These are phyloP conservation scores for Alternaria viburni DNA, from an alignment of 2,329 filamentous ascomycete species.

Conservation along the genomic window DNA sequence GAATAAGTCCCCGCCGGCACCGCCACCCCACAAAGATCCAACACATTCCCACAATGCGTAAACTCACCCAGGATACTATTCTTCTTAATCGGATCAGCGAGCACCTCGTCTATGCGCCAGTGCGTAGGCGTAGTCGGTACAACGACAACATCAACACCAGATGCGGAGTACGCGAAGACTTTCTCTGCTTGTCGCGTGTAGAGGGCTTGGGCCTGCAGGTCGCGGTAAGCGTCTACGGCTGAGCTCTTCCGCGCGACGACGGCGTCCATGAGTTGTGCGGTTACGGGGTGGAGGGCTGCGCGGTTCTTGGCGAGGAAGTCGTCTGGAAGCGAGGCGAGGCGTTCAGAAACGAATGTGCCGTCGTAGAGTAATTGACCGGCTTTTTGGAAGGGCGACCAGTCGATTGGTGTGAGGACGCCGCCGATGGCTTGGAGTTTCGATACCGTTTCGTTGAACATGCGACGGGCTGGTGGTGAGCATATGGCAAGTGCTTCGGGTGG, in stretches of 20 bases:
- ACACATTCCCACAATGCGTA: slow-evolving; percentile 67
- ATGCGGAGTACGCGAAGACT: slow-evolving; percentile 34
- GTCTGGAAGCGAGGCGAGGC: slow-evolving; percentile 52
- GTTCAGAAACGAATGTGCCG: slow-evolving; percentile 64
- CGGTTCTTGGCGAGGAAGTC: slow-evolving; percentile 40
- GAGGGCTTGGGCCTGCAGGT: slow-evolving; percentile 39
- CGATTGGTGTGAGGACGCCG: slow-evolving; percentile 37
- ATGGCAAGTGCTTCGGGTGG: slow-evolving; percentile 51
- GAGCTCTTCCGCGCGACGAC: slow-evolving; percentile 36
- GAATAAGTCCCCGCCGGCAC: slow-evolving; percentile 58
- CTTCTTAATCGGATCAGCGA: slow-evolving; percentile 58
- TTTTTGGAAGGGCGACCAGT: slow-evolving; percentile 55
- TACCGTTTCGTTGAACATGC: slow-evolving; percentile 41
- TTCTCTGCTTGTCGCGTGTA: slow-evolving; percentile 42
- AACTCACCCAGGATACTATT: slow-evolving; percentile 59
- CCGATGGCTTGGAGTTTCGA: slow-evolving; percentile 35
- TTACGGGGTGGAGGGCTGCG: slow-evolving; percentile 58
- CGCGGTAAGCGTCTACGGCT: slow-evolving; percentile 42
- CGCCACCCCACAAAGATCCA: slow-evolving; percentile 56
- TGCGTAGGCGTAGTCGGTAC: slow-evolving; percentile 60
- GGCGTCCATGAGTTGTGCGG: slow-evolving; percentile 49
- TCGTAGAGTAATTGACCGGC: slow-evolving; percentile 63
- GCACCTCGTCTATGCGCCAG: slow-evolving; percentile 61
- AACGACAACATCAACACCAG: slow-evolving; percentile 47
- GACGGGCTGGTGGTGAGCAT: slow-evolving; percentile 51